These are phyloP conservation scores for Colletotrichum spaethianum DNA, from an alignment of 2,329 filamentous ascomycete species.

Conservation along the genomic window DNA sequence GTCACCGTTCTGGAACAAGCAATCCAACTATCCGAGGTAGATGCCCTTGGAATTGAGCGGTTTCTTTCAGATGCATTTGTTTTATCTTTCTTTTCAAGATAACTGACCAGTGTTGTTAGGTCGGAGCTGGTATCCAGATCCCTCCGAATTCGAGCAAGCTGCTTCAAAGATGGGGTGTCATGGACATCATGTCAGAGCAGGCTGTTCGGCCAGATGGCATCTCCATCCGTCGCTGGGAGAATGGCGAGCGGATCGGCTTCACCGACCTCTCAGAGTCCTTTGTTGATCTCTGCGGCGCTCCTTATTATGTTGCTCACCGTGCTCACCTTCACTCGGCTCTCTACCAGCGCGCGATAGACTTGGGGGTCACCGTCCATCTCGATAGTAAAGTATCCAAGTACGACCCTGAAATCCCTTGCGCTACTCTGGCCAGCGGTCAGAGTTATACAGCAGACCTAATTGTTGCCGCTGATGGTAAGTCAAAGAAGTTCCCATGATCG, in stretches of 20 bases:
- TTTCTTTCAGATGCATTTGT: fast-evolving
- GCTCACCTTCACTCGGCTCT: conserved; percentile 53
- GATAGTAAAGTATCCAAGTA: conserved; percentile 46
- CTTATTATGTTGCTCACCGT: conserved; percentile 54
- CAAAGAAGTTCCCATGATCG: neutral
- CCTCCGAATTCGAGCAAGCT: conserved; percentile 43
- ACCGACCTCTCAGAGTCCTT: conserved; percentile 44
- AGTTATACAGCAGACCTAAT: conserved; percentile 49
- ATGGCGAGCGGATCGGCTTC: conserved; percentile 45
- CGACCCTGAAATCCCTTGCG: conserved; percentile 43
- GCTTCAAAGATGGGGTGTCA: conserved; percentile 42
- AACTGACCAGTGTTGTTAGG: conserved; percentile 4
- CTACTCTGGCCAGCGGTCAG: conserved; percentile 45
- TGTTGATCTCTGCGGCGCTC: conserved; percentile 47
- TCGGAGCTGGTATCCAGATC: conserved; percentile 43
- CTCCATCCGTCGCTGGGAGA: conserved; percentile 46
- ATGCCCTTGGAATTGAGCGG: neutral
- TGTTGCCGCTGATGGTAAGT: conserved; percentile 53
- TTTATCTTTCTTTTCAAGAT: neutral
- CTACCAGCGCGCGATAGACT: conserved; percentile 45
- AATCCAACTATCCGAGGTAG: conserved; percentile 23
- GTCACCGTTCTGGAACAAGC: conserved; percentile 42
- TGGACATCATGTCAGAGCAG: conserved; percentile 44
- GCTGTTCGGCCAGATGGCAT: conserved; percentile 43
- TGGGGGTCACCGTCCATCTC: conserved; percentile 46